Conservation (phyloP, 2,329 filamentous ascomycete genomes). For the Colletotrichum sp. region DNA sequence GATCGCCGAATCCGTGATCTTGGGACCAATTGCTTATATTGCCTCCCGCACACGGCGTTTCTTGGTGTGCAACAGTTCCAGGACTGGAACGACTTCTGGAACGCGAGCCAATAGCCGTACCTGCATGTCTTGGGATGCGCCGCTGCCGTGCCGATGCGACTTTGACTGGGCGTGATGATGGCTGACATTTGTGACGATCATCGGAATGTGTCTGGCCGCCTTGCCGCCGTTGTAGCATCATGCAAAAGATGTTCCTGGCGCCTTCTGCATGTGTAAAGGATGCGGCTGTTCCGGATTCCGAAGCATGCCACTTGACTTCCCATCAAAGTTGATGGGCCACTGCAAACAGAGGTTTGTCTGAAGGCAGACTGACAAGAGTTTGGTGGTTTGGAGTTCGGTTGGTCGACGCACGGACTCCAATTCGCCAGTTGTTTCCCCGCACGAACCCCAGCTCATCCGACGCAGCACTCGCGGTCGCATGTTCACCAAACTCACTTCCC, state of each 20-base stretch:
- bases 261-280: not conserved
- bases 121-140: not conserved
- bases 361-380: not conserved
- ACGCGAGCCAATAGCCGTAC: not conserved
- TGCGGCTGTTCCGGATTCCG: not conserved
- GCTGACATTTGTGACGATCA: not conserved
- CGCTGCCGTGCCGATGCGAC: not conserved
- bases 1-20: conserved; percentile 3
- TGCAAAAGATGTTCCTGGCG: not conserved
- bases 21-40: not conserved
- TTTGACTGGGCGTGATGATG: not conserved
- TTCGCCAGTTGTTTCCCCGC: not conserved
- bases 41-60: not conserved
- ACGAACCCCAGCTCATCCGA: not conserved
- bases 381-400: not conserved
- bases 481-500: not conserved
- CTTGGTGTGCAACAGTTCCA: not conserved
- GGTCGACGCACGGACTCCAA: not conserved
- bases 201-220: not conserved
- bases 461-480: not conserved
- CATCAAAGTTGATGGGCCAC: not conserved
- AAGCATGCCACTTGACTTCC: not conserved
- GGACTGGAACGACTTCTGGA: not conserved
- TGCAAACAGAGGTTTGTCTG: not conserved
- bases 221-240: not conserved